A percentile compares a stretch with the other conserved stretches of the same genome.
Conservation (phyloP, 139 green algal species). For the Coelastrella sp. region DNA sequence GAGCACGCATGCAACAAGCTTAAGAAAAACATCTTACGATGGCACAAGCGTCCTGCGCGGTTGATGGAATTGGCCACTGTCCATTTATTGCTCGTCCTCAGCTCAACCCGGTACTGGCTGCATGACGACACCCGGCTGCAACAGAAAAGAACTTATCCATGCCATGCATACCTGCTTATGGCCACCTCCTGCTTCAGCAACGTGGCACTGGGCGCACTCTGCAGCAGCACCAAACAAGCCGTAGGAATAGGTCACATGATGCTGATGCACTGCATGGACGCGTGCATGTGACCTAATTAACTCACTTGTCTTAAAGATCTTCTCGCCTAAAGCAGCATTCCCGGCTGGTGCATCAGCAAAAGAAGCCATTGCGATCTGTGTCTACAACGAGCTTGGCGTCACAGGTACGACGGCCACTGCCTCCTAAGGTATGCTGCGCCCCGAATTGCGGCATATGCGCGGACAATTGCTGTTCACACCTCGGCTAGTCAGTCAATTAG, state of each 20-base stretch:
- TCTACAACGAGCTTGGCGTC: background rate
- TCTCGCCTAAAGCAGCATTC: constrained; percentile 80
- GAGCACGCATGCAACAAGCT: too few species aligned
- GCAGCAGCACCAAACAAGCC: background rate
- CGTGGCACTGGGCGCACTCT: constrained; percentile 92
- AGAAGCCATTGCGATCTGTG: constrained; percentile 18
- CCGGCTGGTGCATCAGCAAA: constrained; percentile 52
- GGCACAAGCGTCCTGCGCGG: too few species aligned
- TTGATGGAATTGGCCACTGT: too few species aligned
- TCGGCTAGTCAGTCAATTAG: background rate
- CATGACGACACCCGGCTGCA: background rate
- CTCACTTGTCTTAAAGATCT: constrained; percentile 56
- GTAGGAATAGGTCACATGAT: too few species aligned
- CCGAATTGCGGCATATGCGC: background rate
- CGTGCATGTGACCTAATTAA: too few species aligned
- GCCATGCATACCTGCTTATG: constrained; percentile 92
- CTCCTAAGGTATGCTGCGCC: background rate
- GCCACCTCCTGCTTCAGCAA: constrained; percentile 89
- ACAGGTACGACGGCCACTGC: background rate
- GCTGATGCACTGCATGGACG: too few species aligned
- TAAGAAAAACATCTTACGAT: too few species aligned
- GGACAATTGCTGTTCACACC: background rate
- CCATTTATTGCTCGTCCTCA: too few species aligned
- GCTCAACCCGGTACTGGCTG: background rate
- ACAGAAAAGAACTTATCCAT: background rate